A percentile compares a stretch with the other conserved stretches of the same genome.
These are phyloP conservation scores for Dissophora ornata DNA, from an alignment of 192 early-diverging fungal genomes.

Conservation along the genomic window DNA sequence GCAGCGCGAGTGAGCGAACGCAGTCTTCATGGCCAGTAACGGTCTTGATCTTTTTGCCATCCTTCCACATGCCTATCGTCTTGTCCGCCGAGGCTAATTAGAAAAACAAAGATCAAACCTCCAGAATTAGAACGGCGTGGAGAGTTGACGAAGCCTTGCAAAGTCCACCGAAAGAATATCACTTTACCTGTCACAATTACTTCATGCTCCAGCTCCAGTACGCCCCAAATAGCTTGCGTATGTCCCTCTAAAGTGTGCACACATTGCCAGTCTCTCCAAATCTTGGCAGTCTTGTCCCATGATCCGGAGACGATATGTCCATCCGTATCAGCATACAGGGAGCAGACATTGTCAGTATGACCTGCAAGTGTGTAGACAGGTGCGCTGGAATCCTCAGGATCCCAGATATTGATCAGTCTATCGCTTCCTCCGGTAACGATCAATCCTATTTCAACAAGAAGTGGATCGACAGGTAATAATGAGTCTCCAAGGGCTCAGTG, in stretches of 20 bases:
- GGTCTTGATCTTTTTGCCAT: conserved; percentile 70
- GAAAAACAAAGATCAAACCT: background rate
- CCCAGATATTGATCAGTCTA: conserved; percentile 85
- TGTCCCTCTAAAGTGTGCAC: conserved; percentile 83
- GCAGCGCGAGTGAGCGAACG: conserved; percentile 80
- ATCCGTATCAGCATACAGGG: conserved; percentile 69
- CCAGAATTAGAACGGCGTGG: background rate
- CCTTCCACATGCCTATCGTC: conserved; percentile 87
- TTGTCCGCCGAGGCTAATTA: conserved; percentile 89
- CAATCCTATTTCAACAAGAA: conserved; percentile 65
- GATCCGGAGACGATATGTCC: conserved; percentile 92
- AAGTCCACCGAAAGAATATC: too few relatives aligned
- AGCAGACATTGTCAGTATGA: conserved; percentile 90
- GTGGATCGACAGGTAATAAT: background rate
- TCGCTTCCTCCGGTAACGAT: conserved; percentile 87
- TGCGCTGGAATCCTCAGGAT: conserved; percentile 65
- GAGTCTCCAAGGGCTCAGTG: background rate
- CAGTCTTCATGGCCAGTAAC: conserved; percentile 90
- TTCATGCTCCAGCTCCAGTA: conserved; percentile 78
- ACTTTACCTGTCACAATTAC: conserved; percentile 78
- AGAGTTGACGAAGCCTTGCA: too few relatives aligned
- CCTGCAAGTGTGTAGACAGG: conserved; percentile 79
- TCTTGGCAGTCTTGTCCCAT: conserved; percentile 94
- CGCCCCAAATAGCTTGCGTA: conserved; percentile 90
- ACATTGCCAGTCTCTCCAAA: conserved; percentile 87